Base-by-base conservation (phyloP, 2,329 filamentous ascomycete genomes). In the Aspergillus chevalieri region DNA sequence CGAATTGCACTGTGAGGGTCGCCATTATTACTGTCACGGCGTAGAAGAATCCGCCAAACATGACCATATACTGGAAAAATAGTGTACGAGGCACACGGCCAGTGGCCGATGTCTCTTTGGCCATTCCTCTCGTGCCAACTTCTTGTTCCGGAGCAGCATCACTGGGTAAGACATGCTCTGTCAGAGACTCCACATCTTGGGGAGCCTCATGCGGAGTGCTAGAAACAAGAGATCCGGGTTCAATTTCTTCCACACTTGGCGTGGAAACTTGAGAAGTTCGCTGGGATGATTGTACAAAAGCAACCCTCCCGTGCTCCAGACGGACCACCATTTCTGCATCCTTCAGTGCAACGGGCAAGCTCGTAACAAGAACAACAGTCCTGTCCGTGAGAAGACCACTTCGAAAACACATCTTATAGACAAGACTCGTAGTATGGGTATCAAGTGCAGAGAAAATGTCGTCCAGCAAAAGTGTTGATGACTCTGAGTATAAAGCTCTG, bases 381-480 rank as follows among this genome's bases (percentile, higher is more conserved):
- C 80, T 70, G 7, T 75, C 78, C 17, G 69, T 69, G 8, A 83
- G 69, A 22, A 83, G 58, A 44, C 80, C 77, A 43, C 74, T 70
- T 51, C 79, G 81, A 57, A 84, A 83, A 55, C 78, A 81, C 48
- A 75, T 69, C 50, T 79, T 74, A 75, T 79, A 83, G 1, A 84
- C 70, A 2, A 72, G 68, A 14, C 77, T 76, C 1, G 78, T 75
- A 0, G 81, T 83, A 55, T 80, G 80, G 15, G 80, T 74, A 56
- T 83, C 80, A 0, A 83, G 68, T 0, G 80, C 80, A 1, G 80
- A 79, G 54, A 83, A 80, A 2, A 82, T 73, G 50, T 83, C 80
- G 53, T 83, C 80, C 1, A 83, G 72, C 0, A 83, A 66, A 19
- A 83, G 65, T 2, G 82, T 68, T 1, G 77, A 69, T 0, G 80